phyloP scores from a whole-genome alignment of 768 basidiomycete genomes.

The Cystobasidium onofrii region DNA sequence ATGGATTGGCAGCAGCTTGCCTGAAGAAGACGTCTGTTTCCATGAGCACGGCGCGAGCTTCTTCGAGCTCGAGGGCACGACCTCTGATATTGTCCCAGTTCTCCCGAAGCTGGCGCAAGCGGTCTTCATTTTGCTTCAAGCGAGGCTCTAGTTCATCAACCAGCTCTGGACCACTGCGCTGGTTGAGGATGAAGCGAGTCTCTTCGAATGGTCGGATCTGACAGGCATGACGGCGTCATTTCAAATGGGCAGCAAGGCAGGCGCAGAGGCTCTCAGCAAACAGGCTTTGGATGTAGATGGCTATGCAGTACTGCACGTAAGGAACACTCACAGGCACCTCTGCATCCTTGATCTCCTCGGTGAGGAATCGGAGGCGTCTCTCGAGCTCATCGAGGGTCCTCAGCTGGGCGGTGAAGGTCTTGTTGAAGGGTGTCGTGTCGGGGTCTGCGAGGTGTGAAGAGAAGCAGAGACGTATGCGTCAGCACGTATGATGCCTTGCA shows the following conservation, averaged over 20 bases:
- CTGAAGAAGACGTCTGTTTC: conserved; percentile 97
- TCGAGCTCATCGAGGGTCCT: conserved; percentile 86
- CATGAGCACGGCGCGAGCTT: conserved; percentile 84
- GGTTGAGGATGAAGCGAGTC: conserved; percentile 75
- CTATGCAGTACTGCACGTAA: background rate
- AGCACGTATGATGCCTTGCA: too few species aligned
- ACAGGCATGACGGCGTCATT: background rate
- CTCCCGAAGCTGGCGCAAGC: conserved; percentile 81
- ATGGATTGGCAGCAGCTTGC: conserved; percentile 51
- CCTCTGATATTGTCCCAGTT: conserved; percentile 82
- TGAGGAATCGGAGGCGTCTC: conserved; percentile 83
- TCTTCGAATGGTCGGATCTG: conserved; percentile 78
- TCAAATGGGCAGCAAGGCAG: background rate
- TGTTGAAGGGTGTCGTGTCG: conserved; percentile 91
- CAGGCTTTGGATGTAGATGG: background rate
- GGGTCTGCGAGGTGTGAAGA: conserved; percentile 63
- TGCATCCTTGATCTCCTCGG: conserved; percentile 74
- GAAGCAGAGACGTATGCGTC: background rate
- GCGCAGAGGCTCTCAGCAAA: background rate
- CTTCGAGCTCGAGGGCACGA: conserved; percentile 73
- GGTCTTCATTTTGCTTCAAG: conserved; percentile 73
- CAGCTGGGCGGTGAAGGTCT: conserved; percentile 93
- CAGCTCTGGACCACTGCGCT: conserved; percentile 83
- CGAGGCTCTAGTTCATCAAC: conserved; percentile 87
- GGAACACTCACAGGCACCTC: conserved; percentile 49